These are phyloP conservation scores for Penicillium palitans DNA, from an alignment of 2,329 filamentous ascomycete species.

Conservation along the genomic window DNA sequence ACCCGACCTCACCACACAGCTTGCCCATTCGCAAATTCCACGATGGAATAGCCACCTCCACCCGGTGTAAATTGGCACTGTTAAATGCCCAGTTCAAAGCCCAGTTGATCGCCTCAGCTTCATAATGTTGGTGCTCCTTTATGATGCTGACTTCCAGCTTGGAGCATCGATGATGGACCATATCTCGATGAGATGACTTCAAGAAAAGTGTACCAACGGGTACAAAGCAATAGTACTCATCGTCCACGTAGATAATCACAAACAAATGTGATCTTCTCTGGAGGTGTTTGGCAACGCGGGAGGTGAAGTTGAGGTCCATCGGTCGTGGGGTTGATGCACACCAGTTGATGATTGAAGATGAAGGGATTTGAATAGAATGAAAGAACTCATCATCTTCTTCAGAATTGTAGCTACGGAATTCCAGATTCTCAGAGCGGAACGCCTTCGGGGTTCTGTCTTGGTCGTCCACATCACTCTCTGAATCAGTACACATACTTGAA, in stretches of 20 bases:
- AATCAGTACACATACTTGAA: not conserved
- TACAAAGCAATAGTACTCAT: rapidly evolving
- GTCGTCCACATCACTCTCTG: too few relatives aligned
- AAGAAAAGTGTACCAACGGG: not conserved
- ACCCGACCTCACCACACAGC: not conserved
- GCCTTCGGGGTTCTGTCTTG: rapidly evolving
- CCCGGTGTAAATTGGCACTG: not conserved
- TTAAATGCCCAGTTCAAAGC: not conserved
- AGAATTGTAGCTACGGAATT: not conserved
- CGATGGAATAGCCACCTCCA: not conserved
- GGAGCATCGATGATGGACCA: not conserved
- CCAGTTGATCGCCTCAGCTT: not conserved
- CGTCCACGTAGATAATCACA: not conserved
- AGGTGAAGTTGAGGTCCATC: not conserved
- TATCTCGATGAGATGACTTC: not conserved
- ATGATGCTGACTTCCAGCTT: not conserved
- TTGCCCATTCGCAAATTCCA: not conserved
- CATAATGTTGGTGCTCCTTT: too few relatives aligned
- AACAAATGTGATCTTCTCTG: not conserved
- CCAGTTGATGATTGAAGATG: not conserved
- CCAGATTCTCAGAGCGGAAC: not conserved
- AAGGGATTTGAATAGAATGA: not conserved
- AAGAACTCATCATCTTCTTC: not conserved
- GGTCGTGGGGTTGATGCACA: not conserved
- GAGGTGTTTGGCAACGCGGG: not conserved